A percentile compares a stretch with the other conserved stretches of the same genome.
phyloP scores from a whole-genome alignment of 192 early-diverging fungal genomes.

The Paraglomus brasilianum region DNA sequence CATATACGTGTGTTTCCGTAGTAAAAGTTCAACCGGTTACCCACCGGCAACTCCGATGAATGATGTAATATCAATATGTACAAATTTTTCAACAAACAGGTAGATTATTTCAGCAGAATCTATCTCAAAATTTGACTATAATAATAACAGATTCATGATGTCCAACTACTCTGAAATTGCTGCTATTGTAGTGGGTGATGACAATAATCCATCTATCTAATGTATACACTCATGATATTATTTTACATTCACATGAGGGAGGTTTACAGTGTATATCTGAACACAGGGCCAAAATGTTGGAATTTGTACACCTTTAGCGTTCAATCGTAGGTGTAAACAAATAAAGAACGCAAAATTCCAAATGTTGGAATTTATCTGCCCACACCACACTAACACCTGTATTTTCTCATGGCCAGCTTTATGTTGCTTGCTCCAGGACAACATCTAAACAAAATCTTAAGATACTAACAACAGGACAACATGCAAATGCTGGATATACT shows the following conservation, averaged over 20 bases:
- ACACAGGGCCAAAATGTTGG: no score
- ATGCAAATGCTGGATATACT: no score
- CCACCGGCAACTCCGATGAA: no score
- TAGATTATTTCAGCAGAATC: not conserved
- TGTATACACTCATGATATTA: slow-evolving; percentile 18
- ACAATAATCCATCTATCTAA: not conserved
- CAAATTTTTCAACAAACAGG: not conserved
- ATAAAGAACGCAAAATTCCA: no score
- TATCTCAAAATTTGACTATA: not conserved
- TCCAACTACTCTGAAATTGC: slow-evolving; percentile 26
- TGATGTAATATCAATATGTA: no score
- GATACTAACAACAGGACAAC: no score
- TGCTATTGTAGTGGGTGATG: slow-evolving; percentile 24
- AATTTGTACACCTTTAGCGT: no score
- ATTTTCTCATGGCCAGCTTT: slow-evolving; percentile 31
- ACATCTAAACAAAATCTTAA: no score
- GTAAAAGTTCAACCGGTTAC: no score
- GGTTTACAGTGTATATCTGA: slow-evolving; percentile 10
- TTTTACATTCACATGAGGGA: slow-evolving; percentile 26
- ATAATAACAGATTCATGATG: not conserved
- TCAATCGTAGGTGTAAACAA: no score
- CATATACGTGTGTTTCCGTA: no score
- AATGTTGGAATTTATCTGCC: slow-evolving; percentile 25
- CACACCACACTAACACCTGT: no score
- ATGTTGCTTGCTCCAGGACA: slow-evolving; percentile 19